phyloP scores from a whole-genome alignment of 2,329 filamentous ascomycete genomes.

The Microthyrium microscopicum region DNA sequence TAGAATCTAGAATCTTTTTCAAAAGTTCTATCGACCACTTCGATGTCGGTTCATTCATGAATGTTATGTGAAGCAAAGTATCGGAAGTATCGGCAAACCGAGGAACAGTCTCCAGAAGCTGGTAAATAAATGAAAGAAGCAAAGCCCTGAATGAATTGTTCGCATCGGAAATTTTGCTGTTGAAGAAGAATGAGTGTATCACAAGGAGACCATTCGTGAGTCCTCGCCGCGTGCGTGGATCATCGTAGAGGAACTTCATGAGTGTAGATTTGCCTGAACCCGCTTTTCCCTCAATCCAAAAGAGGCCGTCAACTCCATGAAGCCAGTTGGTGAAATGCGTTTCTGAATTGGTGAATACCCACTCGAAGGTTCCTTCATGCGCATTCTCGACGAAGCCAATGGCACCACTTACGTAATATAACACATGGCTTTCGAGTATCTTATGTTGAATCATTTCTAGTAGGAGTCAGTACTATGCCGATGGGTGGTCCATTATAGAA shows the following conservation, averaged over 20 bases:
- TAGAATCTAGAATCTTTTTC: constrained; percentile 16
- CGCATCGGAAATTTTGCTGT: constrained; percentile 26
- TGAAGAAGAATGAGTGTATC: constrained; percentile 38
- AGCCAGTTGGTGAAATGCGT: constrained; percentile 27
- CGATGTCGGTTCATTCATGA: no score
- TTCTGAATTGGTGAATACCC: constrained; percentile 20
- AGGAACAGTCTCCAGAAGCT: constrained; percentile 29
- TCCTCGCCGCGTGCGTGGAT: not conserved
- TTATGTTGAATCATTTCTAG: no score
- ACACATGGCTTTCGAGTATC: no score
- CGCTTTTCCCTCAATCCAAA: constrained; percentile 33
- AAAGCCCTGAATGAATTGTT: constrained; percentile 32
- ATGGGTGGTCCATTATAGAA: no score
- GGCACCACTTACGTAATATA: no score
- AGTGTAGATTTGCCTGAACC: constrained; percentile 30
- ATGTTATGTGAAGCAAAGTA: no score
- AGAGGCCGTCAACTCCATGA: constrained; percentile 20
- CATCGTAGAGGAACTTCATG: constrained; percentile 17
- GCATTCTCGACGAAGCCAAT: constrained; percentile 15
- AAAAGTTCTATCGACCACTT: no score
- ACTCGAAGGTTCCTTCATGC: constrained; percentile 23
- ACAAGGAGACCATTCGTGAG: no score
- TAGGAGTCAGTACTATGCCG: no score
- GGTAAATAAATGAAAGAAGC: constrained; percentile 32
- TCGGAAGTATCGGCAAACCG: no score